phyloP scores from a whole-genome alignment of 208 protist species.

The Leishmania gerbilli region DNA sequence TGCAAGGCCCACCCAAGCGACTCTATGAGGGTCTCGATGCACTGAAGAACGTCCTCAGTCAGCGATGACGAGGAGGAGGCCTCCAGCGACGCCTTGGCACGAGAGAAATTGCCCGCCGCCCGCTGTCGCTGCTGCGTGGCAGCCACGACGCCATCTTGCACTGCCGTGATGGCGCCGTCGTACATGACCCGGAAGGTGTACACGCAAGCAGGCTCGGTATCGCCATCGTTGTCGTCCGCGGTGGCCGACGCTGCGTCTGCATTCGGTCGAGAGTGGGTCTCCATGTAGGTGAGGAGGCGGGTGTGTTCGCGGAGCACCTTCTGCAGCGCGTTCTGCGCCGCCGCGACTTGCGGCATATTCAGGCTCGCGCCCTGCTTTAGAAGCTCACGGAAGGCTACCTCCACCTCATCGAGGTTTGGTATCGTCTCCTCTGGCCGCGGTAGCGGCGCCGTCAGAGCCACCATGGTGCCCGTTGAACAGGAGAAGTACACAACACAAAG shows the following conservation, averaged over 20 bases:
- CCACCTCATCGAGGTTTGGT: constrained; percentile 33
- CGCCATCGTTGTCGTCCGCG: constrained; percentile 1
- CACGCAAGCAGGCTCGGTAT: constrained; percentile 11
- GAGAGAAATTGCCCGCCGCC: not conserved
- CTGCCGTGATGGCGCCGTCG: constrained; percentile 9
- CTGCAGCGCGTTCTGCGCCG: constrained; percentile 21
- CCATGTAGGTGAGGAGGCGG: constrained; percentile 28
- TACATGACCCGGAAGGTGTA: constrained; percentile 23
- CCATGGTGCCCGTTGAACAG: not conserved
- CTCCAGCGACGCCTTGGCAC: not conserved
- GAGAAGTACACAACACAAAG: not conserved
- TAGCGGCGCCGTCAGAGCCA: not conserved
- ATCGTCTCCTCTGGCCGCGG: constrained; percentile 4
- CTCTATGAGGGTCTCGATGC: constrained; percentile 10
- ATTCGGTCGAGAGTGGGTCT: constrained; percentile 25
- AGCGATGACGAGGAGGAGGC: not conserved
- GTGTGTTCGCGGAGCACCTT: constrained; percentile 38
- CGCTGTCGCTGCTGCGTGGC: constrained; percentile 9
- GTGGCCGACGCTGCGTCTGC: not conserved
- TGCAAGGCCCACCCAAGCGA: constrained; percentile 25
- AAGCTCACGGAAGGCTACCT: constrained; percentile 19
- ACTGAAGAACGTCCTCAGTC: not conserved
- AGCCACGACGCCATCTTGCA: constrained; percentile 13
- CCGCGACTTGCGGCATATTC: constrained; percentile 12
- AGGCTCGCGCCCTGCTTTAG: constrained; percentile 9